phyloP scores from a whole-genome alignment of 805 yeast genomes.

The Starmerella powellii region DNA sequence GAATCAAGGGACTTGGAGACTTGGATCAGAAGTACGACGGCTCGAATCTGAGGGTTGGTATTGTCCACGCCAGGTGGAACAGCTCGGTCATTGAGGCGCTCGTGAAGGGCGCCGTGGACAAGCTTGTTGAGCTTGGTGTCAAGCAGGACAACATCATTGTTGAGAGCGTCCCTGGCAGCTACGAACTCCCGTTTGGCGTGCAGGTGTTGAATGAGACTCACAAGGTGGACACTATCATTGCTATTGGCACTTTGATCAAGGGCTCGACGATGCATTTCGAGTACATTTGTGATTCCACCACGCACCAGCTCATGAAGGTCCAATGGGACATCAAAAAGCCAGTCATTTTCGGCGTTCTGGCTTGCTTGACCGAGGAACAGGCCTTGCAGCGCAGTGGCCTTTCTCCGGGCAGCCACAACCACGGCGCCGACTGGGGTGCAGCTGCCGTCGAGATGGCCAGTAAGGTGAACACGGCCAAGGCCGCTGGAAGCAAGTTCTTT shows the following conservation, averaged over 20 bases:
- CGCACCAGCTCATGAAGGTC: constrained; percentile 71
- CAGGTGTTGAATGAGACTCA: constrained; percentile 28
- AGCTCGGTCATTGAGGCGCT: constrained; percentile 59
- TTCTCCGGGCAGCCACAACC: constrained; percentile 68
- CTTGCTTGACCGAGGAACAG: constrained; percentile 88
- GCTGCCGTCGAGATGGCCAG: constrained; percentile 92
- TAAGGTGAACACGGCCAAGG: constrained; percentile 25
- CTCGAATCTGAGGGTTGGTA: constrained; percentile 52
- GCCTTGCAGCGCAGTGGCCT: constrained; percentile 89
- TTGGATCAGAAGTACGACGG: constrained; percentile 58
- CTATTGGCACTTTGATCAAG: constrained; percentile 89
- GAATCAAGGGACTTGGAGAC: constrained; percentile 64
- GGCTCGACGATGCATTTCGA: constrained; percentile 98
- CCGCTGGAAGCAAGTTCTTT: constrained; percentile 2
- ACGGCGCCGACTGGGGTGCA: constrained; percentile 97
- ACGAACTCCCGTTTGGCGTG: constrained; percentile 80
- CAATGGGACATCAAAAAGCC: constrained; percentile 63
- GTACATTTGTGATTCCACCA: constrained; percentile 83
- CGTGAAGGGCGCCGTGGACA: constrained; percentile 60
- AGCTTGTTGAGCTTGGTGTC: constrained; percentile 56
- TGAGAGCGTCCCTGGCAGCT: constrained; percentile 89
- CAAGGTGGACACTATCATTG: constrained; percentile 67
- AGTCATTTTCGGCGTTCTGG: constrained; percentile 83
- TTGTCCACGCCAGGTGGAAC: constrained; percentile 96
- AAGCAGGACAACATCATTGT: constrained; percentile 60